phyloP scores from a whole-genome alignment of 108 stramenopile species.

The Nitzschia inconspicua region DNA sequence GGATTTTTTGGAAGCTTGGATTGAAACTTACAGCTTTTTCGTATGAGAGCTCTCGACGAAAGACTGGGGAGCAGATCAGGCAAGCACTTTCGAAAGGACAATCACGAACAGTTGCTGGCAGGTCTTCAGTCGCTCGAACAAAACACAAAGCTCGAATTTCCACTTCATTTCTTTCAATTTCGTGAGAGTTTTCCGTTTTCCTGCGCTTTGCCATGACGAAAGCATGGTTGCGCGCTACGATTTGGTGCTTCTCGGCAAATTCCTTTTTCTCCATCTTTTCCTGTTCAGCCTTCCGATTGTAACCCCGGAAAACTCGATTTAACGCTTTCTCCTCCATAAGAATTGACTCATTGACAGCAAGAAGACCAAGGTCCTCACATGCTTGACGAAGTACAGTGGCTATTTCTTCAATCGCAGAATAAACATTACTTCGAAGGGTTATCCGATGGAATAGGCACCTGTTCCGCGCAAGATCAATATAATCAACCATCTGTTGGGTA shows the following conservation, averaged over 20 bases:
- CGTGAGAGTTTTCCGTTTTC: constrained; percentile 7
- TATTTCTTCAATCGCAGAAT: background rate
- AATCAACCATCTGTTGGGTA: background rate
- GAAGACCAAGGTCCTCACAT: background rate
- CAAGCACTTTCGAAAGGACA: too few species aligned
- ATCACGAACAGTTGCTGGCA: background rate
- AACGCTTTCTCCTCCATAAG: constrained; percentile 7
- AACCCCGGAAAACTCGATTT: constrained; percentile 12
- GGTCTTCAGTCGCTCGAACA: background rate
- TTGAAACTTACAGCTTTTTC: too few species aligned
- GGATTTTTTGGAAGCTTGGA: too few species aligned
- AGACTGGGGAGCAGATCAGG: too few species aligned
- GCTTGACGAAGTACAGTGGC: background rate
- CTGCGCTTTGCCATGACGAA: constrained; percentile 4
- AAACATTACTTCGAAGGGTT: background rate
- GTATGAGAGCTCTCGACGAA: too few species aligned
- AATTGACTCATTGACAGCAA: background rate
- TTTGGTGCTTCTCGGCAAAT: constrained; percentile 20
- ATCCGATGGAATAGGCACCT: background rate
- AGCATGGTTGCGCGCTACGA: constrained; percentile 5
- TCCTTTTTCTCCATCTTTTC: constrained; percentile 29
- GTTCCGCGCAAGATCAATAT: background rate
- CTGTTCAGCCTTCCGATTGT: constrained; percentile 28
- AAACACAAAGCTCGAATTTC: background rate
- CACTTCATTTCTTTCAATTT: constrained; percentile 12